Base-by-base conservation (phyloP, 1,284 basidiomycete species). In the Boletellus deceptivus region DNA sequence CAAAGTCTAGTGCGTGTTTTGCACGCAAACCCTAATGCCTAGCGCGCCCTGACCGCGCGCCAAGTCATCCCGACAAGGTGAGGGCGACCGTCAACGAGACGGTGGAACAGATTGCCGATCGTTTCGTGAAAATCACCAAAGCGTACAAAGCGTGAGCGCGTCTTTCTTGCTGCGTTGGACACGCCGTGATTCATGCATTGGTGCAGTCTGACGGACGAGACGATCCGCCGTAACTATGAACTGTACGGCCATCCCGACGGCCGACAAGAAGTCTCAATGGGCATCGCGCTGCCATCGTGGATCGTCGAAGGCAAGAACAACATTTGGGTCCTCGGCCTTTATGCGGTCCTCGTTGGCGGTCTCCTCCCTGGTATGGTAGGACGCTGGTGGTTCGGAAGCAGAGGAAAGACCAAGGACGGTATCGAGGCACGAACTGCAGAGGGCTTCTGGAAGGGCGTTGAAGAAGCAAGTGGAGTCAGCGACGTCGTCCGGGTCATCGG, bases 361-460 rank as follows among this genome's bases (percentile, higher is more conserved):
- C 80, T 86, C 3, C 79, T 99, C 18, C 97, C 97, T 94, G 54
- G 84, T 83, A 55, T 57, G 54, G 54, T 58, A 29, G 91, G 92
- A 18, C 82, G 85, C 48, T 99, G 97, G 97, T 99, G 97, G 97
- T 99, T 98, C 67, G 92, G 93, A 16, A 92, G 88, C 59, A 81
- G 91, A 49, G 80, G 86, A 56, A 86, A 84, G 68, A 99, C 97
- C 27, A 97, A 98, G 69, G 97, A 99, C 61, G 93, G 93, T 39
- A 80, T 98, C 48, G 77, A 93, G 57, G 86, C 89, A 44, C 76
- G 76, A 40, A 93, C 93, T 0, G 96, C 96, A 1, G 86, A 93
- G 43, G 76, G 79, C 2, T 97, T 95, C 76, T 99, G 98, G 83
- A 91, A 91, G 68, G 75, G 79, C 16, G 66, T 98, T 25, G 84